phyloP scores from a whole-genome alignment of 1,284 basidiomycete species.

The Malassezia restricta region DNA sequence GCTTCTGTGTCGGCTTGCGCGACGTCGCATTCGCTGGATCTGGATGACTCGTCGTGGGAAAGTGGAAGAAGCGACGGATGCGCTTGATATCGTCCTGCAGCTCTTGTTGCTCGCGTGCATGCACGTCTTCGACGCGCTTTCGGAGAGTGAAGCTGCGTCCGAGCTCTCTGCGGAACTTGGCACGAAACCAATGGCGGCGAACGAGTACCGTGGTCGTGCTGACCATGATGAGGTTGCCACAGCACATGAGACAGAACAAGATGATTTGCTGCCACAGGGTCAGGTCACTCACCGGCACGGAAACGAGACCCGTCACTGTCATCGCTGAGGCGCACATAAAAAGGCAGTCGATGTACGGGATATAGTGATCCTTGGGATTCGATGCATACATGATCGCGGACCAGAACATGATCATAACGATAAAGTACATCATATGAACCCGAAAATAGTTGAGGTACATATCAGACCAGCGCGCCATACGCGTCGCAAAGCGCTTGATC shows the following conservation, averaged over 20 bases:
- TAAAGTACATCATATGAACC: constrained; percentile 55
- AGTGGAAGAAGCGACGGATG: constrained; percentile 29
- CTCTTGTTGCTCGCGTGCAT: constrained; percentile 31
- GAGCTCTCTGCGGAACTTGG: constrained; percentile 29
- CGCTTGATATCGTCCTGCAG: constrained; percentile 21
- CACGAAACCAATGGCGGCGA: constrained; percentile 38
- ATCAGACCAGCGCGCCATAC: background rate
- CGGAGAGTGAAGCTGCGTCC: constrained; percentile 24
- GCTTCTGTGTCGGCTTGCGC: background rate
- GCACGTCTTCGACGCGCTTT: constrained; percentile 40
- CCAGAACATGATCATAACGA: constrained; percentile 61
- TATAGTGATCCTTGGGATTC: constrained; percentile 33
- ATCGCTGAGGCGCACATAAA: constrained; percentile 66
- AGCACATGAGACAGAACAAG: constrained; percentile 48
- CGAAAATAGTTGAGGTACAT: constrained; percentile 28
- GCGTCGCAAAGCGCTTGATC: background rate
- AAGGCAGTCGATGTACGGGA: constrained; percentile 59
- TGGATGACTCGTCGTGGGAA: constrained; percentile 13
- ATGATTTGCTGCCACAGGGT: constrained; percentile 66
- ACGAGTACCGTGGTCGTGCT: constrained; percentile 43
- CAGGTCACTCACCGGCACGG: constrained; percentile 60
- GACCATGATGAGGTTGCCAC: constrained; percentile 43
- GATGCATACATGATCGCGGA: constrained; percentile 55
- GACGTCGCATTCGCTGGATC: background rate
- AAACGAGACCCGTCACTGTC: constrained; percentile 64